Conservation (phyloP, 2,329 filamentous ascomycete species). For the Fusarium torulosum region DNA sequence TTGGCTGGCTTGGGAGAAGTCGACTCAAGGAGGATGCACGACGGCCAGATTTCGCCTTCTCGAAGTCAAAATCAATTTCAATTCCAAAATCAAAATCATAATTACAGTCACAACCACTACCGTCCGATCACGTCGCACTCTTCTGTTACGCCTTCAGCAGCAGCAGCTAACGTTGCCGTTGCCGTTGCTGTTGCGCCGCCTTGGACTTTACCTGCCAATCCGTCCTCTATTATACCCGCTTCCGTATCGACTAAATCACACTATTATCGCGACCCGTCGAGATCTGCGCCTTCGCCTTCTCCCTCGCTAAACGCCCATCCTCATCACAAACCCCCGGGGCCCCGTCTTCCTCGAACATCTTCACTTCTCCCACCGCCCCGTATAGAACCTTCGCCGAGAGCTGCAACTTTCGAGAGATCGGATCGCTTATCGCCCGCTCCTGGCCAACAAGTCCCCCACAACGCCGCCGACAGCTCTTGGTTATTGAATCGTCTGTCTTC, state of each 20-base stretch:
- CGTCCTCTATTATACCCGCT: conserved; percentile 20
- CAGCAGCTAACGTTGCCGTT: conserved; percentile 40
- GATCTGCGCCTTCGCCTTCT: conserved; percentile 32
- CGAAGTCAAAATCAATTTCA: conserved; percentile 15
- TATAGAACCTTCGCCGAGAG: conserved; percentile 46
- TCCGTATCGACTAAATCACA: conserved; percentile 39
- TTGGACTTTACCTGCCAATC: conserved; percentile 37
- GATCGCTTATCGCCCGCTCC: conserved; percentile 38
- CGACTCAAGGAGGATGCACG: conserved; percentile 47
- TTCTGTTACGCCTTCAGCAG: conserved; percentile 20
- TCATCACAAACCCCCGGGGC: conserved; percentile 49
- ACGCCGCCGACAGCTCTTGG: conserved; percentile 58
- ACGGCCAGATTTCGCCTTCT: conserved; percentile 41
- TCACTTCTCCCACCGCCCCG: conserved; percentile 59
- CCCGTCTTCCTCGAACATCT: conserved; percentile 57
- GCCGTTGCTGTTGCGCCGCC: conserved; percentile 43
- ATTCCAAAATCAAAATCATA: conserved; percentile 15
- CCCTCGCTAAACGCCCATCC: conserved; percentile 42
- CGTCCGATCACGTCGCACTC: conserved; percentile 40
- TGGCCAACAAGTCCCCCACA: conserved; percentile 49
- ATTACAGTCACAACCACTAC: conserved; percentile 7
- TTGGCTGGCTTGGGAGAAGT: conserved; percentile 13
- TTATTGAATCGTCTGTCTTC: conserved; percentile 66
- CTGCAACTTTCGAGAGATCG: conserved; percentile 31
- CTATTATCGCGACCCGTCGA: conserved; percentile 37